phyloP scores from a whole-genome alignment of 495 filamentous ascomycete genomes.

The Melanomma pulvis-pyrius region DNA sequence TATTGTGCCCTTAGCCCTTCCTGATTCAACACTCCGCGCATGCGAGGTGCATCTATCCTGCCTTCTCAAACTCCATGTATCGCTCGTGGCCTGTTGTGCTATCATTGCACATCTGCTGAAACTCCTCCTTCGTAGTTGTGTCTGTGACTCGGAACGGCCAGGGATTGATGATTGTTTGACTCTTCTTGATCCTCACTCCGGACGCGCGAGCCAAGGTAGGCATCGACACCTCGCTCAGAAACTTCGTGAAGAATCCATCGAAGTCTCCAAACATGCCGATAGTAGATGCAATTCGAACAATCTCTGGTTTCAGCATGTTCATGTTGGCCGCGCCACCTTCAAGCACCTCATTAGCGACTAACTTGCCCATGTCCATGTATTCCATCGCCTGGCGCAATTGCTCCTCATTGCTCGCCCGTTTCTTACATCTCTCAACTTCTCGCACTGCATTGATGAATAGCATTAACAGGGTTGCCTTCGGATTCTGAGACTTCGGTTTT shows the following conservation, averaged over 20 bases:
- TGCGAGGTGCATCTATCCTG: background rate
- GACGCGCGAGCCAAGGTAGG: background rate
- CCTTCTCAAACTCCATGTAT: conserved; percentile 34
- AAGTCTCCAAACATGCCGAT: conserved; percentile 8
- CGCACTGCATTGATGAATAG: conserved; percentile 41
- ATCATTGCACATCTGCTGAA: conserved; percentile 4
- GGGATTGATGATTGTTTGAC: conserved; percentile 24
- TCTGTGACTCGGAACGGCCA: conserved; percentile 32
- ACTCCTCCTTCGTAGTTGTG: conserved; percentile 16
- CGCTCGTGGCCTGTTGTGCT: conserved; percentile 18
- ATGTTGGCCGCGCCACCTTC: background rate
- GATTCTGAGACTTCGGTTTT: conserved; percentile 26
- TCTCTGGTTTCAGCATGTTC: background rate
- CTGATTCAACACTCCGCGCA: too few relatives aligned
- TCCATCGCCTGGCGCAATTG: background rate
- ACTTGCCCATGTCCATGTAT: background rate
- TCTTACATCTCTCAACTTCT: conserved; percentile 2
- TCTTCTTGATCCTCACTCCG: conserved; percentile 21
- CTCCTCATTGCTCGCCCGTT: background rate
- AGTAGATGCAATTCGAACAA: background rate
- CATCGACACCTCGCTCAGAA: background rate
- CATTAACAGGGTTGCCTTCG: conserved; percentile 41
- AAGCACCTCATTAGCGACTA: background rate
- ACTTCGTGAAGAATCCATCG: conserved; percentile 1
- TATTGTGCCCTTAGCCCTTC: too few relatives aligned